Conservation (phyloP, 805 yeast genomes). For the Saccharomycopsis sp. region DNA sequence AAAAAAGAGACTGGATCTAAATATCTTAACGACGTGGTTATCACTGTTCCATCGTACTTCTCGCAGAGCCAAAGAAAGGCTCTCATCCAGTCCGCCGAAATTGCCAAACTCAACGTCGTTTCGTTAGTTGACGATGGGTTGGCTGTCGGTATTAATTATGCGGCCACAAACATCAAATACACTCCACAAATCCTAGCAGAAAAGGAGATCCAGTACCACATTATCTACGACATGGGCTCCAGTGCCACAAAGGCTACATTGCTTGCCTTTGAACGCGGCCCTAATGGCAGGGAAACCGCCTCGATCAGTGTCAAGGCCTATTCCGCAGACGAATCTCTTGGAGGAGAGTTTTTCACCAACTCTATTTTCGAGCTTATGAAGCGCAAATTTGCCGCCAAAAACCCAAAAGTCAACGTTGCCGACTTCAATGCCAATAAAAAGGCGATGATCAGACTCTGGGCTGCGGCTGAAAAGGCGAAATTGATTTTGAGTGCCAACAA, state of each 20-base stretch:
- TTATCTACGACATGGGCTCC: slow-evolving; percentile 88
- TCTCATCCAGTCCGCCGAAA: slow-evolving; percentile 59
- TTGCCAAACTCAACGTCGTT: slow-evolving; percentile 59
- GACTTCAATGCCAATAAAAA: slow-evolving; percentile 43
- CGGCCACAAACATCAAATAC: slow-evolving; percentile 40
- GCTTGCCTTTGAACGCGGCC: slow-evolving; percentile 49
- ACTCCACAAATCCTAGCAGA: slow-evolving; percentile 28
- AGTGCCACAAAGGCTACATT: slow-evolving; percentile 85
- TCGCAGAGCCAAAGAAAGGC: slow-evolving; percentile 61
- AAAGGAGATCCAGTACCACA: slow-evolving; percentile 47
- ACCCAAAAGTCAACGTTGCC: slow-evolving; percentile 34
- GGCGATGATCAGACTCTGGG: slow-evolving; percentile 61
- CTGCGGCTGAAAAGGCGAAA: slow-evolving; percentile 86
- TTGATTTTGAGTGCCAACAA: slow-evolving; percentile 78
- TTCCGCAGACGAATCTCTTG: slow-evolving; percentile 59
- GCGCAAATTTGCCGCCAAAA: slow-evolving; percentile 46
- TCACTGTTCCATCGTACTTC: slow-evolving; percentile 74
- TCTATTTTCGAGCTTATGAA: slow-evolving; percentile 55
- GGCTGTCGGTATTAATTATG: slow-evolving; percentile 84
- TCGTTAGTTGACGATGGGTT: slow-evolving; percentile 78
- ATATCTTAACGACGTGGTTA: slow-evolving; percentile 54
- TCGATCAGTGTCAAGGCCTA: slow-evolving; percentile 63
- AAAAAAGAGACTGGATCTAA: slow-evolving; percentile 45
- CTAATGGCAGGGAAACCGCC: slow-evolving; percentile 35
- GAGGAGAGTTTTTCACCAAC: slow-evolving; percentile 71